Conservation (phyloP, 1,139 yeast genomes). For the Nakaseomyces delphensis region DNA sequence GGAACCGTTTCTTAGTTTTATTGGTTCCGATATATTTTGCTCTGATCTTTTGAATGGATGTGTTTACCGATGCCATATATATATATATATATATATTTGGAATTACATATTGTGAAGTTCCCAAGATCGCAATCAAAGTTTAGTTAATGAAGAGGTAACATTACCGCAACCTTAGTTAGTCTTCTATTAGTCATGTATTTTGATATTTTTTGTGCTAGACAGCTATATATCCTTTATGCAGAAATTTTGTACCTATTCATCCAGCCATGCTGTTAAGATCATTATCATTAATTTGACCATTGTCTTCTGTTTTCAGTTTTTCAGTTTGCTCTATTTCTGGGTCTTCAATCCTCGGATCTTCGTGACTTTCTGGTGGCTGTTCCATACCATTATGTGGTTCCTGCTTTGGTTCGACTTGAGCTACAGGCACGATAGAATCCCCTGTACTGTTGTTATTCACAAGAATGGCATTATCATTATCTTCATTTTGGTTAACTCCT, state of each 20-base stretch:
- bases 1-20: neutral
- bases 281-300: neutral
- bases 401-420: neutral
- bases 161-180: too few relatives aligned
- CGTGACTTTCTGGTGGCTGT: neutral
- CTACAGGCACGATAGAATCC: neutral
- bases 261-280: neutral
- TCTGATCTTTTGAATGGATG: neutral
- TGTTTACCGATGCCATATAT: neutral
- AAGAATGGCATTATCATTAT: neutral
- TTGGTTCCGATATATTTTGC: constrained; percentile 1
- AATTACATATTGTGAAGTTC: too few relatives aligned
- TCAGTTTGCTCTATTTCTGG: neutral
- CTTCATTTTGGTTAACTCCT: neutral
- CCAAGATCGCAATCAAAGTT: too few relatives aligned
- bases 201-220: too few relatives aligned
- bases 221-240: neutral
- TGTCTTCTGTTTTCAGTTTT: neutral
- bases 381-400: neutral
- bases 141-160: too few relatives aligned
- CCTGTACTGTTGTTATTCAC: neutral
- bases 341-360: neutral
- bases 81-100: neutral
- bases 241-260: neutral
- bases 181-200: too few relatives aligned